Conservation (phyloP, 768 basidiomycete genomes). For the Lactifluus pinguis region DNA sequence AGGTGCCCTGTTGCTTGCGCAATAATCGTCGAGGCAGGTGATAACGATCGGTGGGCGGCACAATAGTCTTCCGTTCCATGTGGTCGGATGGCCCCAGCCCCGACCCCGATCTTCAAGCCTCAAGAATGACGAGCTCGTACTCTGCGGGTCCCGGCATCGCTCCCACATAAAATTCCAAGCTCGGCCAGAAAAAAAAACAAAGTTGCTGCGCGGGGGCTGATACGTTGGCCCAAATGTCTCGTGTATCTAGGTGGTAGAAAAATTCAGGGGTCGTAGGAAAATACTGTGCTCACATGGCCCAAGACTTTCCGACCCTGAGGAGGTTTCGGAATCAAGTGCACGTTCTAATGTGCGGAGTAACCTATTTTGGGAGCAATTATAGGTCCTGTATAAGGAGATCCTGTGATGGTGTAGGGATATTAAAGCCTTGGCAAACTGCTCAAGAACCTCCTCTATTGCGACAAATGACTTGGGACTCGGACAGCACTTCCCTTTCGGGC, state of each 20-base stretch:
- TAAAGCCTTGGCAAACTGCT: conserved; percentile 32
- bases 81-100: conserved; percentile 19
- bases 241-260: conserved; percentile 49
- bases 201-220: conserved; percentile 72
- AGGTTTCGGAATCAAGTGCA: conserved; percentile 85
- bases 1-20: conserved; percentile 39
- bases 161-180: conserved; percentile 67
- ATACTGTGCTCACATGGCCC: conserved; percentile 60
- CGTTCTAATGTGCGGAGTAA: conserved; percentile 38
- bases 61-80: conserved; percentile 25
- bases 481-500: background rate
- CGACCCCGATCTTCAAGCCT: conserved; percentile 60
- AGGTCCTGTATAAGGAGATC: conserved; percentile 68
- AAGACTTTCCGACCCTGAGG: conserved; percentile 83
- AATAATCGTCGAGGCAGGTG: conserved; percentile 40
- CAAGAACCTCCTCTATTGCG: background rate
- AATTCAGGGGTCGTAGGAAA: conserved; percentile 7
- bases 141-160: conserved; percentile 88
- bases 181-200: conserved; percentile 64
- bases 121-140: conserved; percentile 83
- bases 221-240: conserved; percentile 95
- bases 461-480: background rate
- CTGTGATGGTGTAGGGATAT: conserved; percentile 56
- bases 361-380: conserved; percentile 4
- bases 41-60: conserved; percentile 27